These are phyloP conservation scores for Botrytis tulipae DNA, from an alignment of 2,329 filamentous ascomycete genomes.

Conservation along the genomic window DNA sequence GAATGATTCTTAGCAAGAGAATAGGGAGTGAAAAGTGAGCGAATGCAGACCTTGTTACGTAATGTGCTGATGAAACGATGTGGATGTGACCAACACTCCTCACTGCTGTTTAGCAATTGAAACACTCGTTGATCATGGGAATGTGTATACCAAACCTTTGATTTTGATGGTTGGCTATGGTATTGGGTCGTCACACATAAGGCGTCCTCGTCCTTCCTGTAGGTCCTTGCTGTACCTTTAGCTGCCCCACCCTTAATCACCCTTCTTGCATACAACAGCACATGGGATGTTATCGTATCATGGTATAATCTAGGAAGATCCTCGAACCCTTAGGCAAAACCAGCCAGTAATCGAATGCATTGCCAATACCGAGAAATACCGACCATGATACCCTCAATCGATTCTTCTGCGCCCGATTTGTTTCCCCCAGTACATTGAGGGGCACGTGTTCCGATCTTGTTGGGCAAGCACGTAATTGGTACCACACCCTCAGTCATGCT, in stretches of 20 bases:
- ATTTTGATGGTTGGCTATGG: not conserved
- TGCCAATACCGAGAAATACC: not conserved
- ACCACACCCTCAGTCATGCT: not conserved
- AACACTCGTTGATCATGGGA: constrained; percentile 4
- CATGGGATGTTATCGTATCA: not conserved
- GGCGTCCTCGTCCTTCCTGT: not conserved
- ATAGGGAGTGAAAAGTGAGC: not conserved
- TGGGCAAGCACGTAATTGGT: not conserved
- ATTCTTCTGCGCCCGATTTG: not conserved
- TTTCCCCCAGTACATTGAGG: not conserved
- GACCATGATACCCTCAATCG: not conserved
- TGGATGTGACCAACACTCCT: not conserved
- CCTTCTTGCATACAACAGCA: not conserved
- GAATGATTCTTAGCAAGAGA: not conserved
- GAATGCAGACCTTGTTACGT: not conserved
- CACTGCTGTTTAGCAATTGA: not conserved
- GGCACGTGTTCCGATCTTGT: not conserved
- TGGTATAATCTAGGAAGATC: not conserved
- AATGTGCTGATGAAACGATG: not conserved
- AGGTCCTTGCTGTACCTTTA: not conserved
- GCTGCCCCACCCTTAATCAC: not conserved
- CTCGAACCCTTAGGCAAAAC: not conserved
- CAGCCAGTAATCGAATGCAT: not conserved
- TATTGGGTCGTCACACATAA: not conserved
- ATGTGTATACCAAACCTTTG: not conserved